These are phyloP conservation scores for Saccharomyces mikatae DNA, from an alignment of 805 yeast species.

Conservation along the genomic window DNA sequence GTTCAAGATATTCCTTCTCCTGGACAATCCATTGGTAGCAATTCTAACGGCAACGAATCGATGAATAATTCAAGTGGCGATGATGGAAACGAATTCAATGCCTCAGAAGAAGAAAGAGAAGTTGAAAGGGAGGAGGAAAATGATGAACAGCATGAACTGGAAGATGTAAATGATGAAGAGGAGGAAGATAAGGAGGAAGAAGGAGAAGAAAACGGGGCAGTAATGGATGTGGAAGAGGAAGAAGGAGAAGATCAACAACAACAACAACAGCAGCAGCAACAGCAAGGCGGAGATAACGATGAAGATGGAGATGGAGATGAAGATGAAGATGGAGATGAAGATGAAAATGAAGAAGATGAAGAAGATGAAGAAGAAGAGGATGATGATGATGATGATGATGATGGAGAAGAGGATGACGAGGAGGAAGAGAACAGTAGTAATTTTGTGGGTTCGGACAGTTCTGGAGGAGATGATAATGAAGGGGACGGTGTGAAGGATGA, in stretches of 20 bases:
- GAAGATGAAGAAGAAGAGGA: slow-evolving; percentile 7
- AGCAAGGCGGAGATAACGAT: too few species aligned
- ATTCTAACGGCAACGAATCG: not conserved
- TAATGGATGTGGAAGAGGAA: slow-evolving; percentile 1
- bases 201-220: slow-evolving; percentile 5
- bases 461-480: slow-evolving; percentile 13
- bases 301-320: slow-evolving; percentile 10
- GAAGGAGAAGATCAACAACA: not conserved
- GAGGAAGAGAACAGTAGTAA: slow-evolving; percentile 10
- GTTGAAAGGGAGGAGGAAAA: not conserved
- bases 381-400: slow-evolving; percentile 14
- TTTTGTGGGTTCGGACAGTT: slow-evolving; percentile 30
- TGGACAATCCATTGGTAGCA: not conserved
- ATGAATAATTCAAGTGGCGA: not conserved
- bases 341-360: slow-evolving; percentile 12
- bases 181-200: slow-evolving; percentile 11
- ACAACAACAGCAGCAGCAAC: too few species aligned
- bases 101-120: not conserved
- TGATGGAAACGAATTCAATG: not conserved
- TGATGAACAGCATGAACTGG: not conserved
- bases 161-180: not conserved
- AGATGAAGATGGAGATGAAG: slow-evolving; percentile 2
- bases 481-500: slow-evolving; percentile 3
- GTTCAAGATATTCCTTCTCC: not conserved
- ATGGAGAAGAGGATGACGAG: slow-evolving; percentile 8